Evolutionary conservation across 352 stramenopile species (phyloP).

Genomic region (Phytophthora pluvialis): DNA sequence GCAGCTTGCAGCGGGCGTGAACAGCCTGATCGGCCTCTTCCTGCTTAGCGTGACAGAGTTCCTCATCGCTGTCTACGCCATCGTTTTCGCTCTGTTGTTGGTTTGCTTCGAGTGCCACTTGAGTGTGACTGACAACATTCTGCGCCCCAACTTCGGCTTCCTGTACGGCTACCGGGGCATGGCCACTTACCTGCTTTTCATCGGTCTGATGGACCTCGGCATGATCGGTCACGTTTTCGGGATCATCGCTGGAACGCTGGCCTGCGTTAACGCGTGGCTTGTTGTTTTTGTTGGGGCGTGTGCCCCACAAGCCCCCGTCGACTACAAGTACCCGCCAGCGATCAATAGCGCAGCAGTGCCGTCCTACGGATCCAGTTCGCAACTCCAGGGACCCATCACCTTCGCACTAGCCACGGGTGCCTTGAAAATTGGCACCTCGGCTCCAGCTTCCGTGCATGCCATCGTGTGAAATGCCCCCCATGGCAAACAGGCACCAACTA

Average conservation of each 20-base stretch:
- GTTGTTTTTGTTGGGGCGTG: slow-evolving; percentile 45
- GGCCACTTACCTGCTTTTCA: slow-evolving; percentile 58
- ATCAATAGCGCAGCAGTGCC: slow-evolving; percentile 27
- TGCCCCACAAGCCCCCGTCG: slow-evolving; percentile 15
- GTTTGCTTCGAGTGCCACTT: slow-evolving; percentile 64
- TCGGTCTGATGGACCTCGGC: slow-evolving; percentile 65
- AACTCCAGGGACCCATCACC: slow-evolving; percentile 32
- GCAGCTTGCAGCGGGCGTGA: slow-evolving; percentile 49
- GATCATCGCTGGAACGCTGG: slow-evolving; percentile 37
- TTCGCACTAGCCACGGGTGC: slow-evolving; percentile 32
- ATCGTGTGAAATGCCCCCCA: slow-evolving; percentile 31
- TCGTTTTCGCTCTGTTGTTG: slow-evolving; percentile 57
- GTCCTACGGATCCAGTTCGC: slow-evolving; percentile 34
- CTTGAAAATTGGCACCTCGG: slow-evolving; percentile 24
- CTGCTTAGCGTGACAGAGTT: slow-evolving; percentile 43
- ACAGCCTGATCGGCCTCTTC: slow-evolving; percentile 51
- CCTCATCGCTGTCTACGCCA: slow-evolving; percentile 60
- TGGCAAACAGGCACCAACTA: too few species aligned
- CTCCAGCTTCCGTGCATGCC: slow-evolving; percentile 25
- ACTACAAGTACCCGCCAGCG: slow-evolving; percentile 29
- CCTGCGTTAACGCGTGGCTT: slow-evolving; percentile 51
- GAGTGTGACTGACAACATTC: slow-evolving; percentile 44
- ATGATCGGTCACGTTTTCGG: slow-evolving; percentile 54
- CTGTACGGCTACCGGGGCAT: slow-evolving; percentile 63
- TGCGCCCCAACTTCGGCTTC: slow-evolving; percentile 69